Conservation (phyloP, 495 filamentous ascomycete species). For the Hapsidospora chrysogenum region DNA sequence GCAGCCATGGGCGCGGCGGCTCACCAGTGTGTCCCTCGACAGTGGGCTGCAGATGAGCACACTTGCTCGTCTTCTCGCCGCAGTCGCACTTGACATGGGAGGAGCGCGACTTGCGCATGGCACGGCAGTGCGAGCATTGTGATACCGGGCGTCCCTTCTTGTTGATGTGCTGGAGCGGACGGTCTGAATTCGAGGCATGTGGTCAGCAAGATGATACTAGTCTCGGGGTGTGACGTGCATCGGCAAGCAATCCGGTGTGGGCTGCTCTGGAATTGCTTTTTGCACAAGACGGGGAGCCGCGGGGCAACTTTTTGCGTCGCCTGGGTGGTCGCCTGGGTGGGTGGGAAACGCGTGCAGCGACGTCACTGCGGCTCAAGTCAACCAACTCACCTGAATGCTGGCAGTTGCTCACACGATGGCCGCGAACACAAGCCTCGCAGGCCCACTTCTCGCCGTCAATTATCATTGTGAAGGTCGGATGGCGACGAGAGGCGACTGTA, state of each 20-base stretch:
- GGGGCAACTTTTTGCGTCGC: neutral
- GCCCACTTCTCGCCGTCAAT: slow-evolving; percentile 82
- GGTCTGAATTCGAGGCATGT: slow-evolving; percentile 42
- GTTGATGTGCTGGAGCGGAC: slow-evolving; percentile 87
- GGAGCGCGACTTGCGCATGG: slow-evolving; percentile 90
- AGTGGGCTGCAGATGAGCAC: slow-evolving; percentile 38
- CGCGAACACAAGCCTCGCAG: slow-evolving; percentile 87
- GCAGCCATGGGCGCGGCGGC: slow-evolving; percentile 16
- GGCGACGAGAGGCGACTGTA: neutral
- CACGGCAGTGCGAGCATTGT: slow-evolving; percentile 94
- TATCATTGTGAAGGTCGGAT: slow-evolving; percentile 39
- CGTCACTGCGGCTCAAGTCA: slow-evolving; percentile 7
- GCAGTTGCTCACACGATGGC: slow-evolving; percentile 88
- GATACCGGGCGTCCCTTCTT: slow-evolving; percentile 97
- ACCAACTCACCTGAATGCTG: slow-evolving; percentile 77
- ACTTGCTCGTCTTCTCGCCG: slow-evolving; percentile 74
- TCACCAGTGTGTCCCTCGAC: slow-evolving; percentile 39
- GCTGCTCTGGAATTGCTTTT: slow-evolving; percentile 1
- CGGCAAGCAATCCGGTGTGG: slow-evolving; percentile 1
- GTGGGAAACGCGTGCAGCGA: neutral
- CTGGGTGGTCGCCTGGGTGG: neutral
- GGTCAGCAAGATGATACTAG: slow-evolving; percentile 11
- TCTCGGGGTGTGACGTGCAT: neutral
- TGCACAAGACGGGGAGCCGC: slow-evolving; percentile 1
- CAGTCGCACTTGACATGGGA: slow-evolving; percentile 96